These are phyloP conservation scores for Monosiga brevicollis DNA, from an alignment of 78 protist genomes.

Conservation along the genomic window DNA sequence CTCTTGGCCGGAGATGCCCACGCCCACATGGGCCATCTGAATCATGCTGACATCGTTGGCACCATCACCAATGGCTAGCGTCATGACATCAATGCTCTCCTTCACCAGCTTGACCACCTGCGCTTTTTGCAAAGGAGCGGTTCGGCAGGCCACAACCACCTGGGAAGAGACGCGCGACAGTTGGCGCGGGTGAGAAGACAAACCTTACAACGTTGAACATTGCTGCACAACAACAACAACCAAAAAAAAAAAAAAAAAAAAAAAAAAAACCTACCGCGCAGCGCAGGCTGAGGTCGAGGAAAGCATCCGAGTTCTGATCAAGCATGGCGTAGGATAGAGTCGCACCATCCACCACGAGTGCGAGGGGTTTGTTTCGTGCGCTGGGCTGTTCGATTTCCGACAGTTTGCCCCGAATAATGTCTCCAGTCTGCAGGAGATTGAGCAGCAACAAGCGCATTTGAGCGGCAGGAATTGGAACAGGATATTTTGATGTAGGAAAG, in stretches of 20 bases:
- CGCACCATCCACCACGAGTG: conserved; percentile 22
- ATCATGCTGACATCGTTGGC: conserved; percentile 88
- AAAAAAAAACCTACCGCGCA: too few species aligned
- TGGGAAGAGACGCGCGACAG: too few species aligned
- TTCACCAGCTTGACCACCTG: conserved; percentile 46
- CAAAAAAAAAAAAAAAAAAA: too few species aligned
- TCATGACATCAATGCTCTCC: conserved; percentile 6
- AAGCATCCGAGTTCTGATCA: too few species aligned
- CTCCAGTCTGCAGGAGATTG: too few species aligned
- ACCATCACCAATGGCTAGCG: conserved; percentile 81
- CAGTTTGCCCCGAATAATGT: not conserved
- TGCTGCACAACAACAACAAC: conserved; percentile 73
- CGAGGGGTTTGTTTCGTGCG: too few species aligned
- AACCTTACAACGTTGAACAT: not conserved
- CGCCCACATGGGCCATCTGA: conserved; percentile 63
- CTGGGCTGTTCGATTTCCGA: too few species aligned
- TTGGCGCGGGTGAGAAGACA: too few species aligned
- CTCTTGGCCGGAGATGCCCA: conserved; percentile 81
- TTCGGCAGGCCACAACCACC: conserved; percentile 77
- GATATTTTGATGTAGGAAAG: too few species aligned
- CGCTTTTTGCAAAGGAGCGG: conserved; percentile 88
- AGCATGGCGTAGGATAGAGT: not conserved
- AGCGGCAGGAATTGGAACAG: too few species aligned
- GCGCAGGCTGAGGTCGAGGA: too few species aligned
- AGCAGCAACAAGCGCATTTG: too few species aligned